Evolutionary conservation across 179 eudicot genomes (phyloP), one percentile per base, ranked within the genome.

Genomic region (Heliamphora pulchella): DNA sequence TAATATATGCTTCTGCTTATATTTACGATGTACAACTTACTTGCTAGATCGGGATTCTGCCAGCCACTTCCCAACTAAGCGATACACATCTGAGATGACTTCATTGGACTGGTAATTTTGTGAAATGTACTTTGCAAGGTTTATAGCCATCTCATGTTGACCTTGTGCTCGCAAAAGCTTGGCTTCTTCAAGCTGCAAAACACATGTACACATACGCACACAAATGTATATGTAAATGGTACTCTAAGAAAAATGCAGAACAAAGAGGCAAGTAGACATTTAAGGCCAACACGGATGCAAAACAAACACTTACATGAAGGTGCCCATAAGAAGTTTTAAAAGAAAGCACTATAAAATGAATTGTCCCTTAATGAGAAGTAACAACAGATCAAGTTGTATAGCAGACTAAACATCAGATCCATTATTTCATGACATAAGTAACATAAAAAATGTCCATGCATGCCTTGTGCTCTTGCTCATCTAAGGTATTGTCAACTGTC

Each of bases 11-110:
- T 79, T 55, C 14, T 15, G 13, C 53, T 61, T 15, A 61, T 58
- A 75, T 68, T 55, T 79, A 47, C 61, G 31, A 41, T 72, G 31
- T 74, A 67, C 50, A 50, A 92, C 98, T 83, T 65, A 94, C 98
- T 91, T 91, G 98, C 99, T 96, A 84, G 97, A 92, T 80, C 97
- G 92, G 68, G 93, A 91, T 87, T 94, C 99, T 66, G 98, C 99
- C 66, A 94, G 89, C 99, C 99, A 96, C 87, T 96, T 96, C 78
- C 99, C 99, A 84, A 94, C 96, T 80, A 96, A 84, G 69, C 98
- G 98, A 85, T 91, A 88, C 50, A 91, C 97, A 87, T 96, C 97
- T 71, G 99, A 87, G 41, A 92, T 82, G 57, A 87, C 92, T 84
- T 87, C 93, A 78, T 82, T 88, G 74, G 87, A 81, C 78, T 81